Conservation (phyloP, 106 monocot genomes). For the Amphibolis antarctica region DNA sequence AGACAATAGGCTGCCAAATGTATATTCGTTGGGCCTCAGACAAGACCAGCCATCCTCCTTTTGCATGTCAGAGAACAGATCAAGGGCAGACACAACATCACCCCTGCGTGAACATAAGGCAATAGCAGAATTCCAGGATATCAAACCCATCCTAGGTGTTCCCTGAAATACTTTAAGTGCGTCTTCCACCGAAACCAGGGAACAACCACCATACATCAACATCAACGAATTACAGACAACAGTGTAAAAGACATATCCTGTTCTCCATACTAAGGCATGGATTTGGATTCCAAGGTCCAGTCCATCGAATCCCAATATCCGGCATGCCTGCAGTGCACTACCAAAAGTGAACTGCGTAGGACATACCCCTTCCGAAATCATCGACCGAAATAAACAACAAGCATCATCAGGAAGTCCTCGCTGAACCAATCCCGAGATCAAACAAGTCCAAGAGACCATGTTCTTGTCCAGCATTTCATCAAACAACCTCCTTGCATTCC, state of each 20-base stretch:
- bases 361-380: conserved; percentile 27
- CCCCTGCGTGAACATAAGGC: conserved; percentile 45
- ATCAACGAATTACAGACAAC: conserved; percentile 60
- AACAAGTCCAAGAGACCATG: conserved; percentile 63
- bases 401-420: conserved; percentile 19
- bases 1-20: conserved; percentile 55
- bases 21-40: conserved; percentile 49
- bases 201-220: conserved; percentile 63
- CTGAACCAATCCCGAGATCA: conserved; percentile 50
- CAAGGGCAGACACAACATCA: conserved; percentile 31
- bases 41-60: neutral
- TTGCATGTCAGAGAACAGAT: conserved; percentile 51
- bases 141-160: conserved; percentile 22
- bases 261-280: conserved; percentile 48
- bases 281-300: conserved; percentile 31
- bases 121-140: conserved; percentile 70
- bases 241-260: conserved; percentile 20
- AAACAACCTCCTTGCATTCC: conserved; percentile 42
- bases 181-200: conserved; percentile 12
- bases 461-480: conserved; percentile 53
- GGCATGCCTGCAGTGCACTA: conserved; percentile 43
- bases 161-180: conserved; percentile 39
- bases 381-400: conserved; percentile 31
- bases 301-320: conserved; percentile 23
- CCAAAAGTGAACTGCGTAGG: conserved; percentile 56